Percentiles rank a stretch among this genome's conserved stretches.
phyloP scores from a whole-genome alignment of 2,329 filamentous ascomycete genomes.

The Claviceps purpurea region DNA sequence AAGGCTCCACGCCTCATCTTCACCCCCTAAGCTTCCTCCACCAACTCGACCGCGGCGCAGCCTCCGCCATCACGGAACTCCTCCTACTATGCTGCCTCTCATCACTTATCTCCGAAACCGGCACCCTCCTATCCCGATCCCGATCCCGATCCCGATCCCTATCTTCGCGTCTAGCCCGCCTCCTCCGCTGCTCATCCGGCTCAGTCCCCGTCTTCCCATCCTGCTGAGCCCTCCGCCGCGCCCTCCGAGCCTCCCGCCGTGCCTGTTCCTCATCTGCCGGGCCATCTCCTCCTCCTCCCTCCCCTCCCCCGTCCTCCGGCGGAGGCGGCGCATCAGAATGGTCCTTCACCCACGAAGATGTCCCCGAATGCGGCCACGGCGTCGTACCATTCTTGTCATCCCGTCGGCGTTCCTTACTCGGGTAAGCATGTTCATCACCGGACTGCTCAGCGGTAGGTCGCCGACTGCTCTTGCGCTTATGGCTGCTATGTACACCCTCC shows the following conservation, averaged over 20 bases:
- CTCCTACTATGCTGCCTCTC: constrained; percentile 29
- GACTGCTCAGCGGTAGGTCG: constrained; percentile 25
- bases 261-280: constrained; percentile 32
- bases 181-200: constrained; percentile 28
- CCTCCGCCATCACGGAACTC: constrained; percentile 29
- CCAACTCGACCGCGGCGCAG: constrained; percentile 41
- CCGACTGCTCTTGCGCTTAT: constrained; percentile 23
- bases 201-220: constrained; percentile 29
- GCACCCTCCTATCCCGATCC: constrained; percentile 17
- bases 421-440: constrained; percentile 31
- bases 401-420: constrained; percentile 22
- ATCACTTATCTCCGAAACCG: constrained; percentile 29
- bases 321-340: constrained; percentile 49
- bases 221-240: constrained; percentile 30
- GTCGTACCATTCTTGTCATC: constrained; percentile 24
- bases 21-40: constrained; percentile 42
- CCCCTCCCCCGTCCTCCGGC: constrained; percentile 23
- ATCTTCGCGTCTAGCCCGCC: constrained; percentile 31
- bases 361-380: constrained; percentile 49
- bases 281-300: constrained; percentile 6
- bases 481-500: constrained; percentile 22
- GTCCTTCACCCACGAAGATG: constrained; percentile 53
- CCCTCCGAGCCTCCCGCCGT: constrained; percentile 33
- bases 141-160: constrained; percentile 19
- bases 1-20: neutral